Evolutionary conservation across 2,329 filamentous ascomycete species (phyloP), one percentile per base, ranked within the genome.

Genomic region (Aureobasidium lini): DNA sequence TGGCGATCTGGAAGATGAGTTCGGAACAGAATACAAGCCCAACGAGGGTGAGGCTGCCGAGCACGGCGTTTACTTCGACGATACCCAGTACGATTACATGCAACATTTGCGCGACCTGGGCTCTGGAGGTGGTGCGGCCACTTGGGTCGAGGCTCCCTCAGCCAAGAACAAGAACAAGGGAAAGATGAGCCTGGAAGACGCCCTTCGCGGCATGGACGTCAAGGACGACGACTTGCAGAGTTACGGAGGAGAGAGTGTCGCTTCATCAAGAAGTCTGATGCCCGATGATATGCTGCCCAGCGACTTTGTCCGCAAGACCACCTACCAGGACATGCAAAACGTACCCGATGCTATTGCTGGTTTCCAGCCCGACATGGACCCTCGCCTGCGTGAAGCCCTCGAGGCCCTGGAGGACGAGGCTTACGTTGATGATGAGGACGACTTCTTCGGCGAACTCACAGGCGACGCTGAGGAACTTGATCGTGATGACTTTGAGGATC

Each of bases 51-150:
- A 99, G 76, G 94, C 95, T 8, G 94, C 95, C 65, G 89, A 89
- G 72, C 85, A 96, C 74, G 94, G 94, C 64, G 84, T 99, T 64
- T 99, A 89, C 79, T 99, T 82, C 73, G 95, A 99, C 74, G 94
- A 99, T 75, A 88, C 89, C 64, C 84, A 90, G 69, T 99, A 99
- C 75, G 94, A 99, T 75, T 99, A 99, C 77, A 99, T 99, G 94
- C 94, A 99, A 74, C 94, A 99, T 75, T 79, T 99, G 81, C 88
- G 91, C 59, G 94, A 97, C 67, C 77, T 99, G 44, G 90, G 79
- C 3, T 69, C 70, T 2, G 75, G 82, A 6, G 75, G 73, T 5
- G 89, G 89, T 11, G 65, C 91, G 59, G 84, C 87, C 32, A 85
- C 92, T 49, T 97, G 95, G 70, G 82, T 99, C 40, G 91, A 96